Evolutionary conservation across 1,284 basidiomycete species (phyloP).

Genomic region (Polyporus tsugae): DNA sequence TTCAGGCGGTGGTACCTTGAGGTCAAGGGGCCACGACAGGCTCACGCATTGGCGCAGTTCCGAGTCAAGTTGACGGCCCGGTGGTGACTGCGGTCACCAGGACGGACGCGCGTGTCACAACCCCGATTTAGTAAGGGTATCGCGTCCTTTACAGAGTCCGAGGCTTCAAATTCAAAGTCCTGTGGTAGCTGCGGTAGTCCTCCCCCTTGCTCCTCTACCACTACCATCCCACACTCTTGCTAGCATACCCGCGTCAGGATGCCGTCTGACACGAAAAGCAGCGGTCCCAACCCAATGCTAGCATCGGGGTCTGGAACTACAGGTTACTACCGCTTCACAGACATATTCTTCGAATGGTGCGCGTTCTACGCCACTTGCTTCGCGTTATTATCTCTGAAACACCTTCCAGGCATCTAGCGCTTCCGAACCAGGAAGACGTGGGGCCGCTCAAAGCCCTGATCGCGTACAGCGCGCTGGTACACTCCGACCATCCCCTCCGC

Average conservation of each 20-base stretch:
- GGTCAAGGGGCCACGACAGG: neutral
- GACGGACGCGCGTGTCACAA: neutral
- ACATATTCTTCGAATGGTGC: constrained; percentile 80
- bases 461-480: constrained; percentile 68
- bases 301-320: constrained; percentile 2
- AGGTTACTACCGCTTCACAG: constrained; percentile 82
- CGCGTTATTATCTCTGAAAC: constrained; percentile 10
- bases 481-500: constrained; percentile 78
- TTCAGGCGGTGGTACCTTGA: neutral
- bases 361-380: constrained; percentile 7
- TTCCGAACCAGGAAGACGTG: constrained; percentile 59
- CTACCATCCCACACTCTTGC: neutral
- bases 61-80: neutral
- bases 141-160: constrained; percentile 16
- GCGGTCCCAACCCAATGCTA: neutral
- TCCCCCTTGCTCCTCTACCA: constrained; percentile 7
- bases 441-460: constrained; percentile 74
- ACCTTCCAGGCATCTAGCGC: constrained; percentile 49
- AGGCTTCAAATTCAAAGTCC: constrained; percentile 1
- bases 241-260: neutral
- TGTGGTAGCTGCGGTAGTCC: constrained; percentile 26
- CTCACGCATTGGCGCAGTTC: constrained; percentile 1
- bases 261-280: constrained; percentile 10
- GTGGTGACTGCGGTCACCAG: constrained; percentile 3
- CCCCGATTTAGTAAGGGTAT: constrained; percentile 21